Base-by-base conservation (phyloP, 768 basidiomycete species). In the Trametes cubensis region DNA sequence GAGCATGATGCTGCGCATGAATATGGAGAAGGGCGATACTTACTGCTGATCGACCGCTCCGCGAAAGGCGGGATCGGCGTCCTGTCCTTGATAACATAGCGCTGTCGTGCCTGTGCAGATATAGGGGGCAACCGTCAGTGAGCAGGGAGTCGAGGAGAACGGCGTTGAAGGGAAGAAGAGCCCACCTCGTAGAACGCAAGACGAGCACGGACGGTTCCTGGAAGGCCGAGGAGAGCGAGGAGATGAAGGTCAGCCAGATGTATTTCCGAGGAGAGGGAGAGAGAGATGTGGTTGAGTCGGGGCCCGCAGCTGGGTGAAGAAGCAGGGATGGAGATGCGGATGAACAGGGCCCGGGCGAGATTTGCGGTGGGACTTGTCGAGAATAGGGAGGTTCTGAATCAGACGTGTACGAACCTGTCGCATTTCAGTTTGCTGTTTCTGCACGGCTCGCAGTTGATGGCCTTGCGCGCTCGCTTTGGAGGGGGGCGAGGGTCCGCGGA, bases 391-490 rank as follows among this genome's bases (percentile, higher is more conserved):
- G 39, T 54, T 21, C 26, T 34, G 40, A 56, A 41, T 49, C 42
- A 30, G 61, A 49, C 42, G 51, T 39, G 58, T 66, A 74, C 76
- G 47, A 58, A 89, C 90, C 90, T 86, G 75, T 94, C 92, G 78
- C 92, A 94, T 76, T 94, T 92, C 68, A 93, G 84, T 76, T 93
- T 92, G 80, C 87, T 90, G 68, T 86, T 88, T 71, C 92, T 82
- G 77, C 92, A 94, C 3, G 92, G 92, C 68, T 92, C 90, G 71
- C 92, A 94, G 76, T 94, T 94, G 67, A 94, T 92, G 18, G 92
- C 90, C 71, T 93, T 93, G 61, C 92, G 81, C 0, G 92, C 88
- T 48, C 92, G 86, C 75, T 93, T 94, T 23, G 90, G 85, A 3
- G 90, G 89, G 0, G 87, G 87, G 54, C 63, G 63, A 42, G 55